Evolutionary conservation across 73 alveolate species (phyloP).

Genomic region (Tetrahymena malaccensis): DNA sequence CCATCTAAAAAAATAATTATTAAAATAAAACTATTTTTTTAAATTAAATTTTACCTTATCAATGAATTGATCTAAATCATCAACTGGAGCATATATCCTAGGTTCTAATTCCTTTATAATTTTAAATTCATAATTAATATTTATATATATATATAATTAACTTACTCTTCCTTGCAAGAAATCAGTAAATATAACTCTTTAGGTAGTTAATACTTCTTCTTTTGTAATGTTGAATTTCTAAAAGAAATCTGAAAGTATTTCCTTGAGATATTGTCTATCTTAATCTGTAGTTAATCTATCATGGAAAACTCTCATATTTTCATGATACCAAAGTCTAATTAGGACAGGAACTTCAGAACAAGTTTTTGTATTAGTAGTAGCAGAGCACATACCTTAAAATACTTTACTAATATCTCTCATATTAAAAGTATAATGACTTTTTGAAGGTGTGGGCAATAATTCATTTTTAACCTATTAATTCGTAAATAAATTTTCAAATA

Average conservation of each 20-base stretch:
- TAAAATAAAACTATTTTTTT: not conserved
- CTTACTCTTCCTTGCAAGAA: slow-evolving; percentile 23
- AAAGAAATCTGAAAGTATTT: slow-evolving; percentile 55
- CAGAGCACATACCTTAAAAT: slow-evolving; percentile 83
- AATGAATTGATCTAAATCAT: slow-evolving; percentile 68
- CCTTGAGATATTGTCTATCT: slow-evolving; percentile 86
- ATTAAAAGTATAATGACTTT: slow-evolving; percentile 98
- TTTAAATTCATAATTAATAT: not conserved
- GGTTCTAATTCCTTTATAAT: slow-evolving; percentile 82
- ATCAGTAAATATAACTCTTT: slow-evolving; percentile 94
- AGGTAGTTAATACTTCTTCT: slow-evolving; percentile 78
- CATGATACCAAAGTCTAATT: slow-evolving; percentile 98
- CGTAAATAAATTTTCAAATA: slow-evolving; percentile 24
- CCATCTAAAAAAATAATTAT: slow-evolving; percentile 45
- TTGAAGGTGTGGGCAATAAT: slow-evolving; percentile 98
- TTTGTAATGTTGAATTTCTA: slow-evolving; percentile 46
- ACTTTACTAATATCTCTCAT: slow-evolving; percentile 97
- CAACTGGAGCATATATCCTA: slow-evolving; percentile 91
- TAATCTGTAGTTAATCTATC: slow-evolving; percentile 95
- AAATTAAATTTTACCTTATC: not conserved
- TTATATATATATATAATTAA: not conserved
- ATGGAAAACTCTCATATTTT: slow-evolving; percentile 97
- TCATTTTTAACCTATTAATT: slow-evolving; percentile 82
- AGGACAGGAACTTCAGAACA: slow-evolving; percentile 49
- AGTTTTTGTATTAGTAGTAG: slow-evolving; percentile 42